Conservation (phyloP, 495 filamentous ascomycete species). For the Penicillium diatomitis region DNA sequence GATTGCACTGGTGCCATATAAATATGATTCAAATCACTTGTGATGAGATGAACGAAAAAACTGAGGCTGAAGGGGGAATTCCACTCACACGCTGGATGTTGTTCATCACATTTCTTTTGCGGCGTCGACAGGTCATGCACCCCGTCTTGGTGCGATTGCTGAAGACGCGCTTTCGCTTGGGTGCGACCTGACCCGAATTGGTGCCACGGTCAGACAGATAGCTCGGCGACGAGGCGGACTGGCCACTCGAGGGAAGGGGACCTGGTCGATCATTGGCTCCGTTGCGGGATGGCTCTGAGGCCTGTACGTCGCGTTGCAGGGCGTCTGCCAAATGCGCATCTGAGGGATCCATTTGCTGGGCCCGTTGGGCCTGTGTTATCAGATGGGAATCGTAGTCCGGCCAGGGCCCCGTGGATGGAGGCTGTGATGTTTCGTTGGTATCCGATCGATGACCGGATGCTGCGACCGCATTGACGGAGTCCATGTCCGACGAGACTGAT, state of each 20-base stretch:
- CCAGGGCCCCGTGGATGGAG: constrained; percentile 28
- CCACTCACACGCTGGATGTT: constrained; percentile 76
- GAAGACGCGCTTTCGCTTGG: constrained; percentile 80
- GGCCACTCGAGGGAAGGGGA: constrained; percentile 25
- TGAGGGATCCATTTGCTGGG: constrained; percentile 40
- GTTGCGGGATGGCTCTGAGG: constrained; percentile 27
- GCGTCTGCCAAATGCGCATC: constrained; percentile 42
- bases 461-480: constrained; percentile 18
- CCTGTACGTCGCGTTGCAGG: constrained; percentile 41
- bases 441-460: constrained; percentile 21
- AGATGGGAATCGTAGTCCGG: constrained; percentile 35
- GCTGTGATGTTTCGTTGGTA: constrained; percentile 21
- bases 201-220: constrained; percentile 33
- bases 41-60: neutral
- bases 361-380: constrained; percentile 34
- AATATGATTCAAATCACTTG: too few species aligned
- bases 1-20: too few species aligned
- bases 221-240: constrained; percentile 24
- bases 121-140: constrained; percentile 85
- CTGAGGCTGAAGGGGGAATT: constrained; percentile 1
- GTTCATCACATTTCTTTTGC: constrained; percentile 99
- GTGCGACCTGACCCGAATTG: constrained; percentile 52
- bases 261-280: constrained; percentile 22
- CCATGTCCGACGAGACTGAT: constrained; percentile 15
- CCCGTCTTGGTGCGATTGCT: constrained; percentile 97